These are phyloP conservation scores for Stellera chamaejasme DNA, from an alignment of 345 rosid species.

Conservation along the genomic window DNA sequence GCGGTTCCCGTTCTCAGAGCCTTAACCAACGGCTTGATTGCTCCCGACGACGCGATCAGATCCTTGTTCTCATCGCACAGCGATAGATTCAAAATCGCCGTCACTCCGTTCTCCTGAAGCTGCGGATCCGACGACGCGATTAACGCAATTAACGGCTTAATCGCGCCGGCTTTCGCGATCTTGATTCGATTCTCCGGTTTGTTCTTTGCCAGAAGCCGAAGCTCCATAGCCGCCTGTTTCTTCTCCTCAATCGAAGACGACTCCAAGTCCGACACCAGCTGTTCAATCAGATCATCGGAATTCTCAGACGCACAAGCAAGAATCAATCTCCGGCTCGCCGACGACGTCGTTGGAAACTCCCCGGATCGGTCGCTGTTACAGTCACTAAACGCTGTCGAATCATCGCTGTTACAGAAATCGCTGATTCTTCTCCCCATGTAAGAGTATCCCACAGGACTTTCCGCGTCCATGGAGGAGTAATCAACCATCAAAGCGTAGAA, in stretches of 20 bases:
- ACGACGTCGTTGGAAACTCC: conserved; percentile 58
- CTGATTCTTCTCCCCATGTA: conserved; percentile 40
- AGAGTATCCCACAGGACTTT: conserved; percentile 22
- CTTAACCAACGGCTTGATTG: conserved; percentile 72
- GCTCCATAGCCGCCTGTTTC: conserved; percentile 96
- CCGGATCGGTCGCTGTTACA: conserved; percentile 98
- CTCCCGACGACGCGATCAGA: conserved; percentile 66
- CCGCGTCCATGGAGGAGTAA: conserved; percentile 31
- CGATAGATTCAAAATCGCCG: conserved; percentile 82
- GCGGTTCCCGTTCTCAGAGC: conserved; percentile 68
- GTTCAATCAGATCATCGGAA: conserved; percentile 59
- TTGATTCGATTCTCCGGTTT: conserved; percentile 74
- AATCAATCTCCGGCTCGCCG: conserved; percentile 55
- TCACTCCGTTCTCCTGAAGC: conserved; percentile 91
- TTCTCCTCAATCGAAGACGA: conserved; percentile 75
- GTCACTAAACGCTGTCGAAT: conserved; percentile 79
- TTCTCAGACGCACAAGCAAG: conserved; percentile 60
- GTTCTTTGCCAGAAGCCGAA: conserved; percentile 85
- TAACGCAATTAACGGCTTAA: conserved; percentile 61
- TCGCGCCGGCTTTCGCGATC: conserved; percentile 80
- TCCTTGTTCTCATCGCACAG: conserved; percentile 92
- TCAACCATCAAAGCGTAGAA: conserved; percentile 15
- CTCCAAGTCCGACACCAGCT: conserved; percentile 61
- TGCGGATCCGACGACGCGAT: conserved; percentile 62
- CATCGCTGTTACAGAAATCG: conserved; percentile 30